Percentiles rank a stretch among this genome's conserved stretches.
These are phyloP conservation scores for Conidiobolus incongruus DNA, from an alignment of 371 early-diverging fungal species.

Conservation along the genomic window DNA sequence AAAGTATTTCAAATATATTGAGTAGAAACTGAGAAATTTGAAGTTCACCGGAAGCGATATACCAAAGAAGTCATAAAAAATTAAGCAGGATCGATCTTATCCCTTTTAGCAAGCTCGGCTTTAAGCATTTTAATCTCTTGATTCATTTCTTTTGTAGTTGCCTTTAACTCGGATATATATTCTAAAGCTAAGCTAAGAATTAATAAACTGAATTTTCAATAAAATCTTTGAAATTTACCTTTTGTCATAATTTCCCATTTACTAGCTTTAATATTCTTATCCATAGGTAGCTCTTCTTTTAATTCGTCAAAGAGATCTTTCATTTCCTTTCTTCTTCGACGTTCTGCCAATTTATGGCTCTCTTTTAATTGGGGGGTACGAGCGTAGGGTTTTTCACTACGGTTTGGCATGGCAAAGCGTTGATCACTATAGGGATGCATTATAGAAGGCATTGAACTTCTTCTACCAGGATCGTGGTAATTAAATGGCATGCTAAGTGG, in stretches of 20 bases:
- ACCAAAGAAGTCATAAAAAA: no score
- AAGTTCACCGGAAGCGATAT: no score
- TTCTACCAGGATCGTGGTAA: conserved; percentile 8
- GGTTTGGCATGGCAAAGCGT: no score
- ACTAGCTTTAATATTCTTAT: conserved; percentile 48
- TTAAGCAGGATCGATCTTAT: no score
- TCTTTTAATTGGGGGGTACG: conserved; percentile 39
- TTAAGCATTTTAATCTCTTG: conserved; percentile 18
- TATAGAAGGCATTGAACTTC: neutral
- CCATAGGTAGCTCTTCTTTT: conserved; percentile 44
- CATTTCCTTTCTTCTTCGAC: conserved; percentile 66
- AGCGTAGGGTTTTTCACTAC: conserved; percentile 30
- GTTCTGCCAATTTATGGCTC: conserved; percentile 64
- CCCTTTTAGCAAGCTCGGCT: no score
- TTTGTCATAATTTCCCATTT: conserved; percentile 75
- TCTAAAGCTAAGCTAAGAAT: conserved; percentile 18
- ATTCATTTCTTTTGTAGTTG: conserved; percentile 21
- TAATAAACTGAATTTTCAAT: no score
- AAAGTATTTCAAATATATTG: no score
- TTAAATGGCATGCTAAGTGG: conserved; percentile 8
- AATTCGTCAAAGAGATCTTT: conserved; percentile 69
- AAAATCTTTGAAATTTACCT: no score
- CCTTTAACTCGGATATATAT: conserved; percentile 18
- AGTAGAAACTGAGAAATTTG: no score
- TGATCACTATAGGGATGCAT: no score